These are phyloP conservation scores for Komagataella populi DNA, from an alignment of 805 yeast species.

Conservation along the genomic window DNA sequence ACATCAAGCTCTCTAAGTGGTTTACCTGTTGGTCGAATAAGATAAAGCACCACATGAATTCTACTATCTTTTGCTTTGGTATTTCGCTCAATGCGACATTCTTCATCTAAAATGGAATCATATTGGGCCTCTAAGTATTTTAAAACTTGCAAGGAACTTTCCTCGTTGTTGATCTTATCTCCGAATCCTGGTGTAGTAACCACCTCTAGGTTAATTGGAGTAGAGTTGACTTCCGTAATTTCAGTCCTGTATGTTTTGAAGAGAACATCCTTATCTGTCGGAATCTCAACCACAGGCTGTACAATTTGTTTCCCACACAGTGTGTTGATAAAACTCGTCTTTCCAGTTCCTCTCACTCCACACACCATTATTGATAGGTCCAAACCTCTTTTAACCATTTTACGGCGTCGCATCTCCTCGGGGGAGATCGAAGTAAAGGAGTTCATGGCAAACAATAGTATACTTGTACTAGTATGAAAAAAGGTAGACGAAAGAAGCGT, in stretches of 20 bases:
- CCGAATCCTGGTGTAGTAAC: slow-evolving; percentile 67
- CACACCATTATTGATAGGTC: slow-evolving; percentile 40
- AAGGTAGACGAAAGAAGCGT: not conserved
- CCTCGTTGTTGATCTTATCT: slow-evolving; percentile 47
- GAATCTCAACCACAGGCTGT: slow-evolving; percentile 19
- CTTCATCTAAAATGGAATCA: slow-evolving; percentile 57
- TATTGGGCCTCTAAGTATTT: slow-evolving; percentile 71
- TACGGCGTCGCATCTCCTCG: slow-evolving; percentile 23
- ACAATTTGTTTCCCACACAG: slow-evolving; percentile 42
- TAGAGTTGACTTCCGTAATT: slow-evolving; percentile 37
- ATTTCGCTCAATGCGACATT: slow-evolving; percentile 41
- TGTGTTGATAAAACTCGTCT: slow-evolving; percentile 70
- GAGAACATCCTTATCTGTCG: slow-evolving; percentile 18
- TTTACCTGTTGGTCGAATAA: slow-evolving; percentile 59
- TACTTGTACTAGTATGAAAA: not conserved
- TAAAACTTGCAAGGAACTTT: slow-evolving; percentile 43
- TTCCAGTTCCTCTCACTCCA: slow-evolving; percentile 77
- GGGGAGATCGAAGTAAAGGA: slow-evolving; percentile 12
- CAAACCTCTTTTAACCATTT: slow-evolving; percentile 35
- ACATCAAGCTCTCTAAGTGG: slow-evolving; percentile 59
- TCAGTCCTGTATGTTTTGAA: slow-evolving; percentile 24
- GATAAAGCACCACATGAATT: slow-evolving; percentile 77
- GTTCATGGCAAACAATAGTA: not conserved
- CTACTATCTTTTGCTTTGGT: slow-evolving; percentile 41
- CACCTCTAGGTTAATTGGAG: slow-evolving; percentile 44